phyloP scores from a whole-genome alignment of 192 early-diverging fungal species.

The Backusella australiensis region DNA sequence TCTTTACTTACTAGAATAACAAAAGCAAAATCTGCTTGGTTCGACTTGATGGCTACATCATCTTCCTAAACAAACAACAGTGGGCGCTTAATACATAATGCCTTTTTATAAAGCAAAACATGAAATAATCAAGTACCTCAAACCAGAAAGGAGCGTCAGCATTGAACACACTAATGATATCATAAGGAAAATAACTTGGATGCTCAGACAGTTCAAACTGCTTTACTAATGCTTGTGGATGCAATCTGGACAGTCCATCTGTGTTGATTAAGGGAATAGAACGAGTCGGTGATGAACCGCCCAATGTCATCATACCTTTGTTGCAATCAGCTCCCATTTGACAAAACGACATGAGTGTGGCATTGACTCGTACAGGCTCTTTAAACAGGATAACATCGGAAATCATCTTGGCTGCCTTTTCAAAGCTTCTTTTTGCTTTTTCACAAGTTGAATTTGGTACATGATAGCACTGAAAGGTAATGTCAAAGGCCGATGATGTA shows the following conservation, averaged over 20 bases:
- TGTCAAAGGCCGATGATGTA: slow-evolving; percentile 13
- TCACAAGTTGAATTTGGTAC: slow-evolving; percentile 12
- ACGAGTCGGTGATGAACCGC: slow-evolving; percentile 36
- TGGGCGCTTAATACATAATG: not conserved
- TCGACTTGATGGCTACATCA: not conserved
- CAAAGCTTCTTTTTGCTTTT: slow-evolving; percentile 27
- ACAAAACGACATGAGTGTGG: slow-evolving; percentile 38
- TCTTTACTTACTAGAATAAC: slow-evolving; percentile 28
- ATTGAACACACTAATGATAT: slow-evolving; percentile 38
- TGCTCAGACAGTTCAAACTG: slow-evolving; percentile 15
- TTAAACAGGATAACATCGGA: slow-evolving; percentile 17
- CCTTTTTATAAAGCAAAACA: not conserved
- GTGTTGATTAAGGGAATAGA: slow-evolving; percentile 18
- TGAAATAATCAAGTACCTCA: slow-evolving; percentile 5
- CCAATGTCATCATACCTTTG: not conserved
- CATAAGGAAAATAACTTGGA: slow-evolving; percentile 23
- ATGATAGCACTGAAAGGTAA: slow-evolving; percentile 13
- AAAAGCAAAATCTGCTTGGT: slow-evolving; percentile 40
- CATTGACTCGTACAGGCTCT: slow-evolving; percentile 33
- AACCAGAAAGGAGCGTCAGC: slow-evolving; percentile 37
- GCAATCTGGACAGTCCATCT: slow-evolving; percentile 28
- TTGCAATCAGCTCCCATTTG: slow-evolving; percentile 9
- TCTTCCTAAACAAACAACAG: slow-evolving; percentile 17
- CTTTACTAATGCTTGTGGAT: slow-evolving; percentile 41
- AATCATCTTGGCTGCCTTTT: slow-evolving; percentile 27